These are phyloP conservation scores for Mycosphaerelloides madeirae DNA, from an alignment of 2,329 filamentous ascomycete species.

Conservation along the genomic window DNA sequence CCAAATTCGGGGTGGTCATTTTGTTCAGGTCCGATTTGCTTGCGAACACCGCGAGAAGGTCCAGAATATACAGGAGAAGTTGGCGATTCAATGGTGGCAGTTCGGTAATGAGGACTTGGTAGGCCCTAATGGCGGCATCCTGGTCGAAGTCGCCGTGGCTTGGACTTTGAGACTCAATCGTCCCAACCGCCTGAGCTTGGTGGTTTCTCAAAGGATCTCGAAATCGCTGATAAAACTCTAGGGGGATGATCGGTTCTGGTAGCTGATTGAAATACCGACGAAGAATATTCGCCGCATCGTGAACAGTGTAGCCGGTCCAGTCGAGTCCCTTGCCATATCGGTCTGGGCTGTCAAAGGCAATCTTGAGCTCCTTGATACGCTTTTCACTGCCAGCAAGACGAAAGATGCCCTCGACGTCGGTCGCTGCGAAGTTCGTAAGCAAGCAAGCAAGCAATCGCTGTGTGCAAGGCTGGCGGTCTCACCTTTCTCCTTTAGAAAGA, in stretches of 20 bases:
- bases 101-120: conserved; percentile 87
- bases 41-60: conserved; percentile 91
- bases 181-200: conserved; percentile 65
- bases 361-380: conserved; percentile 93
- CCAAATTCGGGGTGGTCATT: conserved; percentile 91
- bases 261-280: conserved; percentile 93
- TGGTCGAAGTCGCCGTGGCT: conserved; percentile 71
- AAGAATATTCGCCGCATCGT: conserved; percentile 95
- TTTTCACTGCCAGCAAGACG: conserved; percentile 94
- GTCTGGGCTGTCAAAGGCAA: conserved; percentile 87
- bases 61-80: conserved; percentile 88
- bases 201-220: conserved; percentile 71
- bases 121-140: conserved; percentile 69
- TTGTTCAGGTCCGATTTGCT: conserved; percentile 95
- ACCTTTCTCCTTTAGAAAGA: conserved; percentile 98
- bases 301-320: conserved; percentile 96
- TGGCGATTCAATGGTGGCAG: conserved; percentile 90
- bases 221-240: conserved; percentile 89
- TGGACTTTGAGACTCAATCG: conserved; percentile 60
- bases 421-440: conserved; percentile 56
- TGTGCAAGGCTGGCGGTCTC: conserved; percentile 28
- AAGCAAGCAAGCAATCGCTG: not conserved
- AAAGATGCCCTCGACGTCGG: conserved; percentile 92
- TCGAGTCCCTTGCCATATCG: conserved; percentile 94
- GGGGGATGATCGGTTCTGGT: conserved; percentile 90